Evolutionary conservation across 306 rosid genomes (phyloP).

Genomic region (Cyclanthera cordifolia): DNA sequence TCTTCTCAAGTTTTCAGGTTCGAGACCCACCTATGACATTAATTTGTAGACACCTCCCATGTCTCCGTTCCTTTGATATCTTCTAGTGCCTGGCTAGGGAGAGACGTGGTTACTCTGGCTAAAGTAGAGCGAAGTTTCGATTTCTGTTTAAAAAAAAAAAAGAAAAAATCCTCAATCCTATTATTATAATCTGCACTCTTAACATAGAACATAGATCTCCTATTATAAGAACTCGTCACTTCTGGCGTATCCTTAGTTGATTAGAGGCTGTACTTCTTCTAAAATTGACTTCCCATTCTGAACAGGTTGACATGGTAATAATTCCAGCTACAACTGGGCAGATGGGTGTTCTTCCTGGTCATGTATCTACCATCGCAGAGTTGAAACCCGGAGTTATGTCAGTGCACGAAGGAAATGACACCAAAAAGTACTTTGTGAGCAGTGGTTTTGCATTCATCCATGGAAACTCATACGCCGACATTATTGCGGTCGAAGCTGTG

Average conservation of each 20-base stretch:
- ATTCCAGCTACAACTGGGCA: constrained; percentile 93
- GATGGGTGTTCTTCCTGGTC: constrained; percentile 99
- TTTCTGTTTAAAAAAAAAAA: too few relatives aligned
- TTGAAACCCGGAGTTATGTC: constrained; percentile 83
- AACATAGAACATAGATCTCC: too few relatives aligned
- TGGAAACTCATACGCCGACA: constrained; percentile 73
- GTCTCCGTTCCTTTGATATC: too few relatives aligned
- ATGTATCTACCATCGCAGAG: constrained; percentile 93
- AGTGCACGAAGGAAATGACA: constrained; percentile 72
- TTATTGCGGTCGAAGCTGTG: constrained; percentile 84
- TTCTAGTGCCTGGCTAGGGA: too few relatives aligned
- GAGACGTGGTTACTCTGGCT: too few relatives aligned
- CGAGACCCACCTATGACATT: too few relatives aligned
- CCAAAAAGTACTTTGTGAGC: constrained; percentile 71
- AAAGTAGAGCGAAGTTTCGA: too few relatives aligned
- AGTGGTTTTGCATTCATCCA: constrained; percentile 91
- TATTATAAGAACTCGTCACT: too few relatives aligned
- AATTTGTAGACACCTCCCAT: too few relatives aligned
- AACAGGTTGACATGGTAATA: constrained; percentile 91
- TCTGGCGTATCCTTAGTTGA: neutral
- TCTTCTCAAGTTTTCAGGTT: too few relatives aligned
- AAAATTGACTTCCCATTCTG: neutral
- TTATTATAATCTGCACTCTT: too few relatives aligned
- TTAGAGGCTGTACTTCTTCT: neutral
- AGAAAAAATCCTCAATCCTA: too few relatives aligned